These are phyloP conservation scores for Panicum miliaceum DNA, from an alignment of 176 grass and related monocot species.

Conservation along the genomic window DNA sequence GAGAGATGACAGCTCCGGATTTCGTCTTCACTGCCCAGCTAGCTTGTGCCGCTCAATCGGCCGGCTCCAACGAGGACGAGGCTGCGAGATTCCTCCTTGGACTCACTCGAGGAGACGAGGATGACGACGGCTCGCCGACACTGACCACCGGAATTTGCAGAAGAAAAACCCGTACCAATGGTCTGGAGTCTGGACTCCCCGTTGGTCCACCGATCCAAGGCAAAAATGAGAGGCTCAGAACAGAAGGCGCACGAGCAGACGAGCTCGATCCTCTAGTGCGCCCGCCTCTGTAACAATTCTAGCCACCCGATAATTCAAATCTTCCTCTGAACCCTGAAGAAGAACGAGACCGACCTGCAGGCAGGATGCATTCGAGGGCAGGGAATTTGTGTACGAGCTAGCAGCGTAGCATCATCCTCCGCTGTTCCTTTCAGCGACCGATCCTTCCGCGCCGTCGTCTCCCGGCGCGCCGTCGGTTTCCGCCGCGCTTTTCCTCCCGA, in stretches of 20 bases:
- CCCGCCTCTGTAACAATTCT: too few species aligned
- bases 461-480: background rate
- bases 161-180: background rate
- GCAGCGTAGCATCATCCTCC: background rate
- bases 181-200: background rate
- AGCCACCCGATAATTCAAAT: background rate
- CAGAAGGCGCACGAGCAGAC: background rate
- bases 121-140: too few species aligned
- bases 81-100: background rate
- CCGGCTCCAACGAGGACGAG: background rate
- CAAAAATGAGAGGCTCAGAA: background rate
- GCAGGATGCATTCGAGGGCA: conserved; percentile 21
- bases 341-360: background rate
- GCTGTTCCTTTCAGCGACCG: background rate
- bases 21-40: too few species aligned
- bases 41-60: background rate
- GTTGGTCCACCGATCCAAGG: background rate
- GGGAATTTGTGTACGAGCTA: background rate
- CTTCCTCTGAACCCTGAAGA: background rate
- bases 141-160: background rate
- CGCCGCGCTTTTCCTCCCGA: background rate
- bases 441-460: background rate
- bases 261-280: too few species aligned
- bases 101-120: background rate
- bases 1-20: background rate